phyloP scores from a whole-genome alignment of 352 stramenopile genomes.

The Phytophthora sansomeana region DNA sequence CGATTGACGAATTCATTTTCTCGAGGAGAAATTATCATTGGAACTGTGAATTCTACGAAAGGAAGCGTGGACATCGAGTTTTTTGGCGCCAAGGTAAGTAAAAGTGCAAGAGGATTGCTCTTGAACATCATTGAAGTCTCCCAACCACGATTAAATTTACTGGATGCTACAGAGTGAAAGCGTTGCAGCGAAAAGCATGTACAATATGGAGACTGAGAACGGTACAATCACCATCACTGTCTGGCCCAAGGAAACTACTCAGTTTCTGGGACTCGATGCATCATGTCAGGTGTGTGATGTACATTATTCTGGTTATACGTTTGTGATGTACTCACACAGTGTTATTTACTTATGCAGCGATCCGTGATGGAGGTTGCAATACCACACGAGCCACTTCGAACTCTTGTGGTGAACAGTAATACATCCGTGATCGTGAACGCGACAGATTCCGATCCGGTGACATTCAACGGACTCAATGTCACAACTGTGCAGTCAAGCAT shows the following conservation, averaged over 20 bases:
- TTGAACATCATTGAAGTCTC: too few species aligned
- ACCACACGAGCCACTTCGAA: slow-evolving; percentile 32
- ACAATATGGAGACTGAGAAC: slow-evolving; percentile 36
- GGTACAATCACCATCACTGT: slow-evolving; percentile 35
- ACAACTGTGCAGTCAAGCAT: slow-evolving; percentile 60
- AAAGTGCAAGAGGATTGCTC: neutral
- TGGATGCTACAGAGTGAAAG: slow-evolving; percentile 28
- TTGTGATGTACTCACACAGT: neutral
- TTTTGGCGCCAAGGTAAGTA: slow-evolving; percentile 54
- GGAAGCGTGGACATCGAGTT: slow-evolving; percentile 49
- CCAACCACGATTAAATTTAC: neutral
- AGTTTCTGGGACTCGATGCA: slow-evolving; percentile 72
- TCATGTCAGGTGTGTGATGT: slow-evolving; percentile 64
- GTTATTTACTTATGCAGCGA: slow-evolving; percentile 31
- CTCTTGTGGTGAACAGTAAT: slow-evolving; percentile 55
- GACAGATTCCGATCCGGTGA: slow-evolving; percentile 28
- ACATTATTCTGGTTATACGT: neutral
- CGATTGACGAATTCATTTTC: slow-evolving; percentile 53
- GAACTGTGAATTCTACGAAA: slow-evolving; percentile 10
- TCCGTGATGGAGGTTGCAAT: slow-evolving; percentile 51
- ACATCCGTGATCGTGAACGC: slow-evolving; percentile 60
- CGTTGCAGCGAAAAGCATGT: slow-evolving; percentile 31
- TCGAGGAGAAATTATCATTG: slow-evolving; percentile 48
- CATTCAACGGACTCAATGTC: slow-evolving; percentile 44
- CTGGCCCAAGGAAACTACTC: slow-evolving; percentile 45